Evolutionary conservation across 2,329 filamentous ascomycete species (phyloP).

Genomic region (Ustulina deusta): DNA sequence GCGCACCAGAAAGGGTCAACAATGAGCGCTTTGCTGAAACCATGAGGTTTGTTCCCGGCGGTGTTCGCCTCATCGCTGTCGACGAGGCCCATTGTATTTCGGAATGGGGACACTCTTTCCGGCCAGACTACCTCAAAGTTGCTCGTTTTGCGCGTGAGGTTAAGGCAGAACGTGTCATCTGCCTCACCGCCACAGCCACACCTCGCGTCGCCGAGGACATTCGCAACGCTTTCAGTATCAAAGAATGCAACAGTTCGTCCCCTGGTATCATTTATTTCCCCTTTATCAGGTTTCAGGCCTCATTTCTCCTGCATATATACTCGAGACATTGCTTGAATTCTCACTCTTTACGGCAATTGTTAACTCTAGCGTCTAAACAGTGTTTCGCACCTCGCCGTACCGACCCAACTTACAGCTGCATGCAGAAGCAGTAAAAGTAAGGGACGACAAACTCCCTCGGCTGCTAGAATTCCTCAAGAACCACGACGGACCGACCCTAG

Average conservation of each 20-base stretch:
- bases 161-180: conserved; percentile 68
- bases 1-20: conserved; percentile 70
- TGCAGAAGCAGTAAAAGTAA: conserved; percentile 58
- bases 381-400: conserved; percentile 71
- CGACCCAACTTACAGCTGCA: conserved; percentile 68
- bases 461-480: conserved; percentile 62
- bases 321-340: too few relatives aligned
- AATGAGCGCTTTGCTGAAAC: conserved; percentile 70
- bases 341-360: too few relatives aligned
- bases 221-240: conserved; percentile 64
- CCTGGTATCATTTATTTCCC: too few relatives aligned
- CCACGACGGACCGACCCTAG: conserved; percentile 67
- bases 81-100: conserved; percentile 72
- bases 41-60: conserved; percentile 66
- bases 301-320: too few relatives aligned
- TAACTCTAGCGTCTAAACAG: too few relatives aligned
- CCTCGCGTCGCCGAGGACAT: conserved; percentile 67
- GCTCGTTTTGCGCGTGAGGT: conserved; percentile 68
- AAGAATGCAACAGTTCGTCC: conserved; percentile 57
- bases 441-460: conserved; percentile 59
- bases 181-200: conserved; percentile 70
- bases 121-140: conserved; percentile 53
- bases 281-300: too few relatives aligned
- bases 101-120: conserved; percentile 56
- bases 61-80: conserved; percentile 67